phyloP scores from a whole-genome alignment of 2,329 filamentous ascomycete genomes.

The Bipolaris gigantea region DNA sequence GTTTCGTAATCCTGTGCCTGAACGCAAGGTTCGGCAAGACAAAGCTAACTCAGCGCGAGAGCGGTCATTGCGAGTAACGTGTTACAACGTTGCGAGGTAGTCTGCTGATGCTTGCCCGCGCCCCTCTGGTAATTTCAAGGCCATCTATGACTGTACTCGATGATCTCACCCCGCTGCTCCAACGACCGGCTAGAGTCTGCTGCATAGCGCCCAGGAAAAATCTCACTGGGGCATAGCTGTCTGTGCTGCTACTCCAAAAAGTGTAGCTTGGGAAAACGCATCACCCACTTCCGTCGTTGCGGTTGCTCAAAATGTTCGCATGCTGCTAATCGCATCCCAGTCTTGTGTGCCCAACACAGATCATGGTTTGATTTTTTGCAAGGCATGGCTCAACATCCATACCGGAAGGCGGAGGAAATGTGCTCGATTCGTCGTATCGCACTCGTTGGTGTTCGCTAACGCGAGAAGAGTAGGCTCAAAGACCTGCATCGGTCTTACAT shows the following conservation, averaged over 20 bases:
- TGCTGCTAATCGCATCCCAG: conserved; percentile 37
- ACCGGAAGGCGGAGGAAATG: conserved; percentile 18
- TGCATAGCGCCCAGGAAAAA: conserved; percentile 18
- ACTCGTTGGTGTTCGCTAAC: conserved; percentile 37
- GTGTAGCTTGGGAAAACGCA: conserved; percentile 19
- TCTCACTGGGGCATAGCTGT: conserved; percentile 19
- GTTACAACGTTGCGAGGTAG: conserved; percentile 18
- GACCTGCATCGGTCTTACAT: conserved; percentile 76
- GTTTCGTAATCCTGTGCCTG: conserved; percentile 22
- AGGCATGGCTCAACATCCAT: conserved; percentile 34
- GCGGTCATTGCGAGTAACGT: conserved; percentile 13
- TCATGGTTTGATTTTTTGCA: conserved; percentile 32
- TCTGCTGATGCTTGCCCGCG: conserved; percentile 24
- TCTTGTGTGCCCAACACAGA: conserved; percentile 38
- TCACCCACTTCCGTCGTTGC: conserved; percentile 32
- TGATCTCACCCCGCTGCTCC: conserved; percentile 21
- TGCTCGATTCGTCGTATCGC: conserved; percentile 37
- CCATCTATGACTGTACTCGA: conserved; percentile 13
- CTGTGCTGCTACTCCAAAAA: conserved; percentile 17
- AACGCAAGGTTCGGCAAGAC: conserved; percentile 22
- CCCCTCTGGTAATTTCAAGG: conserved; percentile 14
- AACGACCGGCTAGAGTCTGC: conserved; percentile 5
- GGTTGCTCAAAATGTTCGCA: conserved; percentile 34
- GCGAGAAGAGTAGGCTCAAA: conserved; percentile 46
- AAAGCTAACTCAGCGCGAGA: conserved; percentile 11